Evolutionary conservation across 2,329 filamentous ascomycete species (phyloP).

Genomic region (Claviceps sp.): DNA sequence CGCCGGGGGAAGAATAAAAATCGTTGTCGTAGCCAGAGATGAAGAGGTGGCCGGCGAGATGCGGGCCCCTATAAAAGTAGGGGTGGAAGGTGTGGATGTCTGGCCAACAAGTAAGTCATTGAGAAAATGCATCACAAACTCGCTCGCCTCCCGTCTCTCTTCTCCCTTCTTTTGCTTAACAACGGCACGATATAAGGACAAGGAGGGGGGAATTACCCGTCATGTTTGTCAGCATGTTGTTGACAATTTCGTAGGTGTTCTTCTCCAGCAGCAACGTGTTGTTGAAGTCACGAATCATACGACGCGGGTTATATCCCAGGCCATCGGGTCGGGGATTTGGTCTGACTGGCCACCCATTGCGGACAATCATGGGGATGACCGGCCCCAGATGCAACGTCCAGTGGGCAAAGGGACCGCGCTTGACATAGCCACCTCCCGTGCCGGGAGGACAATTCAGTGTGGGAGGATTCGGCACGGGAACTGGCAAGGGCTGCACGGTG

Average conservation of each 20-base stretch:
- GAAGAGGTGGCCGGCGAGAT: neutral
- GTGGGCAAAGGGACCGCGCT: neutral
- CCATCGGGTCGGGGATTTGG: neutral
- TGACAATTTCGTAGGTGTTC: neutral
- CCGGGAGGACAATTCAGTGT: neutral
- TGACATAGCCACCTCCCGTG: conserved; percentile 5
- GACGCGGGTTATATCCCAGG: conserved; percentile 4
- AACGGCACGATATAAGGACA: too few relatives aligned
- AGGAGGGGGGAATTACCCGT: neutral
- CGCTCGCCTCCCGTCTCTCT: too few relatives aligned
- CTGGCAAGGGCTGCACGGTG: neutral
- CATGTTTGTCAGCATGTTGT: neutral
- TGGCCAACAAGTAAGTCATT: neutral
- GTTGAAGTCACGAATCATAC: conserved; percentile 5
- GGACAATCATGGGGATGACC: neutral
- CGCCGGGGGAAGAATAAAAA: conserved; percentile 3
- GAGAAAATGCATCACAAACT: neutral
- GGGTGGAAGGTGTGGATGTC: conserved; percentile 2
- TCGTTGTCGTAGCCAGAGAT: conserved; percentile 4
- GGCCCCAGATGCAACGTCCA: conserved; percentile 2
- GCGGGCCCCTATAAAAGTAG: neutral
- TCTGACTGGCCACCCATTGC: neutral
- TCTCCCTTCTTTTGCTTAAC: too few relatives aligned
- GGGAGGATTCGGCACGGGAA: neutral
- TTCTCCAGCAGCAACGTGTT: neutral